A percentile compares a stretch with the other conserved stretches of the same genome.
Evolutionary conservation across 2,329 filamentous ascomycete species (phyloP).

Genomic region (Botrytis aclada): DNA sequence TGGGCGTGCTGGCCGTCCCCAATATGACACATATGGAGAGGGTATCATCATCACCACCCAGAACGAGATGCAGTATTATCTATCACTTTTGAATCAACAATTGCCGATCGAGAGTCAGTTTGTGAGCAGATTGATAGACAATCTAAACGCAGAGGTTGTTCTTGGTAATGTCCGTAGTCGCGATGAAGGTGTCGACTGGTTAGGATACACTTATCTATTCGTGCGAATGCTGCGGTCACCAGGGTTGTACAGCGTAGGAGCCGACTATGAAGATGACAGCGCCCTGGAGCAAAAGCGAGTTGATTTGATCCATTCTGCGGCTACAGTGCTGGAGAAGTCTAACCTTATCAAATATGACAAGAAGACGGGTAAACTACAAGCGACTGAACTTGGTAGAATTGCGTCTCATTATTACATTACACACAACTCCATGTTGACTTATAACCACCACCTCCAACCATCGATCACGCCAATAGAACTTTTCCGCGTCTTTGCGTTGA

Average conservation of each 20-base stretch:
- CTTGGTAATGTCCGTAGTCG: slow-evolving; percentile 87
- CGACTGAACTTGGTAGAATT: slow-evolving; percentile 91
- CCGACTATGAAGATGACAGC: slow-evolving; percentile 91
- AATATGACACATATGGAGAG: slow-evolving; percentile 96
- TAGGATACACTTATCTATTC: slow-evolving; percentile 97
- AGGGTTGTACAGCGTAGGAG: slow-evolving; percentile 89
- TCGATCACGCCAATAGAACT: slow-evolving; percentile 91
- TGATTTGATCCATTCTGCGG: slow-evolving; percentile 94
- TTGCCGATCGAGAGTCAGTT: slow-evolving; percentile 96
- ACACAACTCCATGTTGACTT: slow-evolving; percentile 92
- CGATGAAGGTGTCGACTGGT: slow-evolving; percentile 98
- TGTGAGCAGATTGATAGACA: slow-evolving; percentile 88
- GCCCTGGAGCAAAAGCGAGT: slow-evolving; percentile 93
- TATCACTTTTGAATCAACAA: slow-evolving; percentile 95
- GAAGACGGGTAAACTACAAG: slow-evolving; percentile 81
- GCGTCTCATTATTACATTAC: slow-evolving; percentile 99
- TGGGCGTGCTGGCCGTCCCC: slow-evolving; percentile 90
- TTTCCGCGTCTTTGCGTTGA: slow-evolving; percentile 93
- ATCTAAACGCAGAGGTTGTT: slow-evolving; percentile 93
- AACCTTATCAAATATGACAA: slow-evolving; percentile 94
- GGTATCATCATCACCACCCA: slow-evolving; percentile 98
- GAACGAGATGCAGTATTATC: slow-evolving; percentile 92
- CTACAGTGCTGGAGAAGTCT: slow-evolving; percentile 79
- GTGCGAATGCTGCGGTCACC: slow-evolving; percentile 96
- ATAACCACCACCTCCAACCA: slow-evolving; percentile 92